phyloP scores from a whole-genome alignment of 495 filamentous ascomycete species.

The Achaetomiella virescens region DNA sequence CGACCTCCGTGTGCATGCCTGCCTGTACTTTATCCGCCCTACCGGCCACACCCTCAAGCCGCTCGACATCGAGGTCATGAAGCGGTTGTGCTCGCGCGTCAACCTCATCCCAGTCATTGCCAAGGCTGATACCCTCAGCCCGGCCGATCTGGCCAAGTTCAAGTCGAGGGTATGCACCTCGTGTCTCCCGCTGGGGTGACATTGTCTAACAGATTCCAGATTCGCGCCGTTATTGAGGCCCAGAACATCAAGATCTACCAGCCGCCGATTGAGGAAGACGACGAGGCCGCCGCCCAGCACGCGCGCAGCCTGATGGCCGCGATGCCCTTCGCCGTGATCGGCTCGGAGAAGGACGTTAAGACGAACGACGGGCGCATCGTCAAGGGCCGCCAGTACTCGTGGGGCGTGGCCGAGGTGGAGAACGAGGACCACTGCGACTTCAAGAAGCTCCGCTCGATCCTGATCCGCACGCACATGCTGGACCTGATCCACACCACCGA shows the following conservation, averaged over 20 bases:
- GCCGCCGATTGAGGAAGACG: constrained; percentile 94
- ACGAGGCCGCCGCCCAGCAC: constrained; percentile 90
- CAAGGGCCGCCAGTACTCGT: constrained; percentile 97
- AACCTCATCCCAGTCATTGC: constrained; percentile 98
- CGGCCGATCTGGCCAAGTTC: constrained; percentile 80
- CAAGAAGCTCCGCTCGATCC: constrained; percentile 97
- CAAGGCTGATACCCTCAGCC: constrained; percentile 96
- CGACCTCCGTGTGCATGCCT: constrained; percentile 96
- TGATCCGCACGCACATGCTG: constrained; percentile 99
- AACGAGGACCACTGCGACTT: constrained; percentile 99
- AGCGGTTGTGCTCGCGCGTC: constrained; percentile 91
- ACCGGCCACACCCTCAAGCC: constrained; percentile 98
- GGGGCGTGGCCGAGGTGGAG: constrained; percentile 98
- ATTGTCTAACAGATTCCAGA: constrained; percentile 47
- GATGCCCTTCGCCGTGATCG: constrained; percentile 98
- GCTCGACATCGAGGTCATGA: constrained; percentile 99
- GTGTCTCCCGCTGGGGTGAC: neutral
- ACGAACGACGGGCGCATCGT: constrained; percentile 90
- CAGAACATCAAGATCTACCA: constrained; percentile 99
- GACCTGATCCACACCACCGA: constrained; percentile 99
- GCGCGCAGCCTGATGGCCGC: constrained; percentile 89
- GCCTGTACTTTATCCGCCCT: constrained; percentile 97
- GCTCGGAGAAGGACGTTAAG: constrained; percentile 98
- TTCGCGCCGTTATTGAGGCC: constrained; percentile 90
- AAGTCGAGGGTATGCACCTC: constrained; percentile 67